Conservation (phyloP, 2,329 filamentous ascomycete species). For the Xylaria sp. region DNA sequence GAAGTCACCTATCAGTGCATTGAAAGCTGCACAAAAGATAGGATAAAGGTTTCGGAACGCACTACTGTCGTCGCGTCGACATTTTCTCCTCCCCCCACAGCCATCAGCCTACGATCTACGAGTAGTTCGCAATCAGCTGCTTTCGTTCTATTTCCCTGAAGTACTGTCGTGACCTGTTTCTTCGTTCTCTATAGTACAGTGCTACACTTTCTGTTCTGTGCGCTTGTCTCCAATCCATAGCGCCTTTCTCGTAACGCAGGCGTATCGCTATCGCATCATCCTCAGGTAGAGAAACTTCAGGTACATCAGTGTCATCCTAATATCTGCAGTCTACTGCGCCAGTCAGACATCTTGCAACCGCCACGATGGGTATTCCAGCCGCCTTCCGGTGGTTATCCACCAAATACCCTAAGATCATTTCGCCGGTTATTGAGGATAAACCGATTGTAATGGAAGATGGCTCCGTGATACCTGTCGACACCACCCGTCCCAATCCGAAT, state of each 20-base stretch:
- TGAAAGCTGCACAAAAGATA: conserved; percentile 1
- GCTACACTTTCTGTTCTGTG: background rate
- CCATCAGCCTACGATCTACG: background rate
- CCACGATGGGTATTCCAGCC: conserved; percentile 88
- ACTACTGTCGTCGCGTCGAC: conserved; percentile 16
- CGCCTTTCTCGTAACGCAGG: background rate
- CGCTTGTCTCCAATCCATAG: conserved; percentile 4
- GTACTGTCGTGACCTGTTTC: background rate
- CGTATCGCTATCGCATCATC: background rate
- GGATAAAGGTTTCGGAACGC: conserved; percentile 3
- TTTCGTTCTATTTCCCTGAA: background rate
- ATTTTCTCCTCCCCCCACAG: background rate
- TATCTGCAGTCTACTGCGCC: conserved; percentile 15
- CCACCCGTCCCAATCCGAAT: conserved; percentile 88
- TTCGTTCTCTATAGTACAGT: background rate
- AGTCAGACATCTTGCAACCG: conserved; percentile 20
- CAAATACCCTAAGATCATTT: conserved; percentile 98
- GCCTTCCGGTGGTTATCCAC: conserved; percentile 96
- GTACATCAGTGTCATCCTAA: conserved; percentile 20
- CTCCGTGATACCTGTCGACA: conserved; percentile 84
- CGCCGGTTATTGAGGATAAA: conserved; percentile 86
- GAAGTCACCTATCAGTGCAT: background rate
- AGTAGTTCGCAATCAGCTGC: conserved; percentile 1
- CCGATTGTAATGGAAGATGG: conserved; percentile 84
- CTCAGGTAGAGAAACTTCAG: conserved; percentile 8